Conservation (phyloP, 305 asterid species). For the Stenogyne calaminthoides region DNA sequence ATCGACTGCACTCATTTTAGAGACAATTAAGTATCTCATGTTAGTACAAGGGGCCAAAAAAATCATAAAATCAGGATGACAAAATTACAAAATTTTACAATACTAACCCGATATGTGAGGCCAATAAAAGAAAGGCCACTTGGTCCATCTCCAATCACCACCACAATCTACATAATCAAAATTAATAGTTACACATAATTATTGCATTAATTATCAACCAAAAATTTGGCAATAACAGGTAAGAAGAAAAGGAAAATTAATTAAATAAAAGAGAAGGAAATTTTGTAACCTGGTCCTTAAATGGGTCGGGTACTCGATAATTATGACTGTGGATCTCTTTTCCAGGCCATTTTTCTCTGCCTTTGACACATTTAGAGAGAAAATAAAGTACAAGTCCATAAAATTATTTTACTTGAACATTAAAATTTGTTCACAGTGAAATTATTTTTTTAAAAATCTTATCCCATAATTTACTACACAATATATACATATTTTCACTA, state of each 20-base stretch:
- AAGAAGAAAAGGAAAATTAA: background rate
- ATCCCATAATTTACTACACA: no score
- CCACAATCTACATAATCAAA: conserved; percentile 50
- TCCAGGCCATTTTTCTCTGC: conserved; percentile 38
- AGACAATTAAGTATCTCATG: no score
- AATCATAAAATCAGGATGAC: no score
- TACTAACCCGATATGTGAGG: conserved; percentile 40
- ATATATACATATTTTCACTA: no score
- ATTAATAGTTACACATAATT: background rate
- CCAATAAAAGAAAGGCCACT: conserved; percentile 72
- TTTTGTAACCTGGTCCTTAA: conserved; percentile 25
- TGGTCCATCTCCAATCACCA: conserved; percentile 63
- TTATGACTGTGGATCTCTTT: conserved; percentile 41
- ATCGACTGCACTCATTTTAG: no score
- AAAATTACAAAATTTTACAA: conserved; percentile 17
- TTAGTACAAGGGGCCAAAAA: no score
- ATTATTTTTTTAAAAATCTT: no score
- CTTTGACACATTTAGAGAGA: background rate
- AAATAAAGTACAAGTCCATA: no score
- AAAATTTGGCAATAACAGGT: background rate
- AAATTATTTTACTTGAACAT: no score
- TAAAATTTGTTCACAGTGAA: no score
- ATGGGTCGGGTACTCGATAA: conserved; percentile 38
- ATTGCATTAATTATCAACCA: background rate
- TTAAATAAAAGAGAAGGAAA: no score